phyloP scores from a whole-genome alignment of 2,329 filamentous ascomycete species.

The Aureobasidium melanogenum region DNA sequence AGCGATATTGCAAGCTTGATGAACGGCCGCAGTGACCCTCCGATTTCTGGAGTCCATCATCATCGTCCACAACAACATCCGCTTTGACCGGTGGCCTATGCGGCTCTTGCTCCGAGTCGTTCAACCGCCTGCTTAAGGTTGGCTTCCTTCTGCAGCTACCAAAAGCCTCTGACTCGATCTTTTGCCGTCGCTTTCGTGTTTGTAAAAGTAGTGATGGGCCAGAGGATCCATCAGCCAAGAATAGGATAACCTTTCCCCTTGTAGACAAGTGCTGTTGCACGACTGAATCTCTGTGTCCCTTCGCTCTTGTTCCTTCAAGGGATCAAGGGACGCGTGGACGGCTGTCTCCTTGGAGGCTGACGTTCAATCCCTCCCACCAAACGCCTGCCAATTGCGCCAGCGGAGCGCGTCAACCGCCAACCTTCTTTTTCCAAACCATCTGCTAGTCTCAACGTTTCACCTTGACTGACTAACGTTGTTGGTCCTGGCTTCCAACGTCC shows the following conservation, averaged over 20 bases:
- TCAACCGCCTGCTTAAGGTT: constrained; percentile 3
- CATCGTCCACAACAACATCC: background rate
- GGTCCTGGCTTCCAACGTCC: constrained; percentile 9
- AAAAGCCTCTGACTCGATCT: background rate
- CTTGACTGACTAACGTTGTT: background rate
- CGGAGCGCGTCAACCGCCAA: constrained; percentile 11
- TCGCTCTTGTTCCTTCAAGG: background rate
- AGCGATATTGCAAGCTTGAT: constrained; percentile 9
- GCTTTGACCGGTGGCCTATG: background rate
- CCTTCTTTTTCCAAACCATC: constrained; percentile 8
- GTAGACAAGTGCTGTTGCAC: constrained; percentile 1
- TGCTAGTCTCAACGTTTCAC: constrained; percentile 12
- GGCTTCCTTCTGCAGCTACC: background rate
- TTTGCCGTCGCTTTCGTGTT: background rate
- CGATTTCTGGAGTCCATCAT: background rate
- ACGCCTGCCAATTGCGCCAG: constrained; percentile 9
- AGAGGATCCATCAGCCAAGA: background rate
- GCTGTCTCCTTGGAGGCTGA: background rate
- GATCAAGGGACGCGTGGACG: constrained; percentile 6
- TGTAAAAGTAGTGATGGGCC: background rate
- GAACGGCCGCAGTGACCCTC: constrained; percentile 1
- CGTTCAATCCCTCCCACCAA: background rate
- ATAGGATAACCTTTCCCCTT: background rate
- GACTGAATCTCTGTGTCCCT: background rate
- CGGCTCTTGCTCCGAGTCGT: constrained; percentile 3